Conservation (phyloP, 495 filamentous ascomycete genomes). For the Polyplosphaeria fusca region DNA sequence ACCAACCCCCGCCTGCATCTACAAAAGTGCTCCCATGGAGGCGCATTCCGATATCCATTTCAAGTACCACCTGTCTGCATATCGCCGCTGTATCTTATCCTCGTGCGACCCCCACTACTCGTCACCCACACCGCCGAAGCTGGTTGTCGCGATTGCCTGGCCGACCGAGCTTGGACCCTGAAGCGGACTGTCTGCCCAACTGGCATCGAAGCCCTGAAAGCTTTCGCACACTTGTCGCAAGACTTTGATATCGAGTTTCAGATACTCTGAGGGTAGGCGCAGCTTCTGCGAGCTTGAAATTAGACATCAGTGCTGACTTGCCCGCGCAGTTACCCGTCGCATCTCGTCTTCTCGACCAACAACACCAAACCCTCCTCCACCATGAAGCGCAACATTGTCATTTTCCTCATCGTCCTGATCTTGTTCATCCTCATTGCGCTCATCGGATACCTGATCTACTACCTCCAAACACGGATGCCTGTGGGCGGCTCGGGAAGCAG, state of each 20-base stretch:
- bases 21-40: background rate
- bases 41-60: background rate
- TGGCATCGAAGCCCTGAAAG: background rate
- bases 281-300: background rate
- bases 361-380: conserved; percentile 14
- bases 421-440: conserved; percentile 45
- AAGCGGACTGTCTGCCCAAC: background rate
- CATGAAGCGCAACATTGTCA: conserved; percentile 48
- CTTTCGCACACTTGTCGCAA: background rate
- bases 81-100: background rate
- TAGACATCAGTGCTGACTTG: background rate
- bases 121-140: background rate
- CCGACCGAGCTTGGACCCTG: background rate
- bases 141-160: background rate
- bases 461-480: conserved; percentile 39
- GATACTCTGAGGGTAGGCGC: background rate
- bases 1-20: background rate
- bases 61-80: background rate
- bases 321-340: background rate
- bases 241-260: background rate
- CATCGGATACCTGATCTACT: conserved; percentile 43
- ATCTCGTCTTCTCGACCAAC: background rate
- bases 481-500: conserved; percentile 26
- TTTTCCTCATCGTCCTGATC: conserved; percentile 47
- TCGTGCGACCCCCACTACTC: background rate